Evolutionary conservation across 2,329 filamentous ascomycete genomes (phyloP).

Genomic region (Ophiostoma angusticollis): DNA sequence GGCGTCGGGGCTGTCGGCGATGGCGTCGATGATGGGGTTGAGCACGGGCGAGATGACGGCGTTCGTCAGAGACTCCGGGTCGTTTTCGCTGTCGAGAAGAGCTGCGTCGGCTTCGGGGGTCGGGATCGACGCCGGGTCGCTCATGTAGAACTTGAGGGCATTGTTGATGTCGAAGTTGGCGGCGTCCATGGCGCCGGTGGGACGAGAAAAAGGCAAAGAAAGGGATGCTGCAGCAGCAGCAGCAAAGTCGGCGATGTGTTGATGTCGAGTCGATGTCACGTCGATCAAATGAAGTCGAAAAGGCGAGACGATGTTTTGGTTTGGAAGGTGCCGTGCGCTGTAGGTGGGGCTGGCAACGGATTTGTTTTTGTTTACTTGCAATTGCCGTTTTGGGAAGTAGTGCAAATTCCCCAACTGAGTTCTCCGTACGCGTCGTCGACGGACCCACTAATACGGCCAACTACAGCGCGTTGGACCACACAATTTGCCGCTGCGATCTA

Average conservation of each 20-base stretch:
- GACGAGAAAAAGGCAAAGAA: slow-evolving; percentile 1
- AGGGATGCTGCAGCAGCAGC: too few species aligned
- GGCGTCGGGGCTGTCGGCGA: slow-evolving; percentile 84
- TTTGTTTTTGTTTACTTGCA: slow-evolving; percentile 26
- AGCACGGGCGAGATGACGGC: slow-evolving; percentile 72
- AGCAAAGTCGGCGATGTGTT: too few species aligned
- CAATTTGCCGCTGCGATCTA: too few species aligned
- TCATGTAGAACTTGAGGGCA: slow-evolving; percentile 92
- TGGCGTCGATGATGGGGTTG: slow-evolving; percentile 83
- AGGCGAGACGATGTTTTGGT: not conserved
- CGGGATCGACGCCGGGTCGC: slow-evolving; percentile 69
- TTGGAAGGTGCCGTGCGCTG: slow-evolving; percentile 2
- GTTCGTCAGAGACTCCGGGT: slow-evolving; percentile 70
- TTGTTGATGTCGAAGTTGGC: slow-evolving; percentile 92
- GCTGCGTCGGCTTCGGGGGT: slow-evolving; percentile 76
- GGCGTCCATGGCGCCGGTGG: slow-evolving; percentile 46
- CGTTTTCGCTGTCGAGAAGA: slow-evolving; percentile 83
- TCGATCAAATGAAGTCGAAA: too few species aligned
- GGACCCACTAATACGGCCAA: too few species aligned
- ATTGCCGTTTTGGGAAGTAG: slow-evolving; percentile 11
- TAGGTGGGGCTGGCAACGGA: slow-evolving; percentile 12
- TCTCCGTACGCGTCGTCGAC: too few species aligned
- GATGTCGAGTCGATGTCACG: too few species aligned
- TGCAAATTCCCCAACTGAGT: too few species aligned
- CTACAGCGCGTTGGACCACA: too few species aligned